Evolutionary conservation across 495 filamentous ascomycete species (phyloP), one percentile per base, ranked within the genome.

Genomic region (Paragyromitra xinjiangensis): DNA sequence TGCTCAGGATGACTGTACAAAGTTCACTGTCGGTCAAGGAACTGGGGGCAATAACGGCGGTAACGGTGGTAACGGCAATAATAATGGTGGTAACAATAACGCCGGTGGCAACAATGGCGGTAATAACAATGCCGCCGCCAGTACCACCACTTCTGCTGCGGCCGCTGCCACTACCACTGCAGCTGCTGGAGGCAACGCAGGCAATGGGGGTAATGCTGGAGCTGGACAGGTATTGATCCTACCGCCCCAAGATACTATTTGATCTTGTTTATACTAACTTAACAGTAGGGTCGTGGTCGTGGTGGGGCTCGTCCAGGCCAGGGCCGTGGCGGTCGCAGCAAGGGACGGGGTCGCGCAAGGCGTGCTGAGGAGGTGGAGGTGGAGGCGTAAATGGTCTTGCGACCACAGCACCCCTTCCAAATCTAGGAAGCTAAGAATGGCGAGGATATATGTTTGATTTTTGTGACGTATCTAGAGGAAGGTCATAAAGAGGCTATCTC

Each of bases 1-100:
- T 80, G 84, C 89, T 40, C 88, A 92, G 79, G 91, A 93, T 78
- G 91, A 93, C 80, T 93, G 91, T 83, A 86, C 85, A 59, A 89
- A 89, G 81, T 93, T 93, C 82, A 87, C 86, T 37, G 83, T 84
- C 48, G 79, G 80, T 50, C 69, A 75, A 40, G 82, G 78, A 48
- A 64, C 79, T 44, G 80, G 78, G 61, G 74, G 78, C 76, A 83
- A 81, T 67, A 74, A 55, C 48, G 67, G 63, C 44, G 76, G 78
- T 53, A 64, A 64, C 37, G 64, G 61, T 65, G 72, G 70, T 48
- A 77, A 79, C 50, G 19, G 19, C 19, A 56, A 53, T 22, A 67
- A 69, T 66, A 79, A 78, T 63, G 77, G 76, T 65, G 74, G 56
- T 14, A 79, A 81, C 51, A 82, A 82, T 63, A 75, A 64, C 40